Conservation (phyloP, 805 yeast genomes). For the Saccharomycopsis sp. region DNA sequence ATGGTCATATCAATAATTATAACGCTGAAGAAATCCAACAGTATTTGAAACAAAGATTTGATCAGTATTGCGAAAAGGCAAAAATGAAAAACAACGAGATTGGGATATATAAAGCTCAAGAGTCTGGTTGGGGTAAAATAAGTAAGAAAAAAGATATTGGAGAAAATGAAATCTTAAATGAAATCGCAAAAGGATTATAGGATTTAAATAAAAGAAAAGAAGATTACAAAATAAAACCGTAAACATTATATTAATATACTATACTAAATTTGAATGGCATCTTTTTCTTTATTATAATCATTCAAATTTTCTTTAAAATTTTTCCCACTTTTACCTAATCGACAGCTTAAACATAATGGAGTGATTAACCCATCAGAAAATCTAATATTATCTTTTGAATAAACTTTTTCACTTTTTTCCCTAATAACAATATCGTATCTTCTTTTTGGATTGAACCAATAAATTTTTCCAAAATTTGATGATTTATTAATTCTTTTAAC, state of each 20-base stretch:
- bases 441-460: slow-evolving; percentile 25
- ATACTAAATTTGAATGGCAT: too few relatives aligned
- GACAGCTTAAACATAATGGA: too few relatives aligned
- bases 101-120: slow-evolving; percentile 11
- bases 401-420: neutral
- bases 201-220: neutral
- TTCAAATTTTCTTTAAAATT: too few relatives aligned
- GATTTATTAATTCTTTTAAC: slow-evolving; percentile 11
- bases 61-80: slow-evolving; percentile 4
- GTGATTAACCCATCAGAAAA: too few relatives aligned
- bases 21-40: slow-evolving; percentile 10
- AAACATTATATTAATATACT: too few relatives aligned
- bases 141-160: neutral
- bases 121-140: slow-evolving; percentile 15
- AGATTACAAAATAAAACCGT: too few relatives aligned
- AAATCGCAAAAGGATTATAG: slow-evolving; percentile 8
- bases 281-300: too few relatives aligned
- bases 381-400: neutral
- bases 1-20: neutral
- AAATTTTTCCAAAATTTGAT: slow-evolving; percentile 23
- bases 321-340: too few relatives aligned
- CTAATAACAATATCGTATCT: slow-evolving; percentile 17
- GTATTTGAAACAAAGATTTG: slow-evolving; percentile 6
- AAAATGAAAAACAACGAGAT: slow-evolving; percentile 5
- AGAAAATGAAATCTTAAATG: slow-evolving; percentile 7